phyloP scores from a whole-genome alignment of 83 land plant genomes.

The Isoetes engelmannii region DNA sequence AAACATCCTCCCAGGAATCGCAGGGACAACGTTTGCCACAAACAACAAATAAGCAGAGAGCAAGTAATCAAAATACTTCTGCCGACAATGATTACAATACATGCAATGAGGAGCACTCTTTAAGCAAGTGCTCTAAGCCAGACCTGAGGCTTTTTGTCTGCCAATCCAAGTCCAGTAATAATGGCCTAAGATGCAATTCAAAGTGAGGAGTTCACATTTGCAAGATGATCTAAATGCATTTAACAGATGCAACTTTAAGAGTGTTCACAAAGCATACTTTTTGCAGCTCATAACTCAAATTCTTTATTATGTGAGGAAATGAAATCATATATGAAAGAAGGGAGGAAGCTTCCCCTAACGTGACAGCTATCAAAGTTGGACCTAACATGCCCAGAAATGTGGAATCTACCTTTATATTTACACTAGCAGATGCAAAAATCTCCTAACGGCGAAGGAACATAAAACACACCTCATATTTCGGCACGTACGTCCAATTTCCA shows the following conservation, averaged over 20 bases:
- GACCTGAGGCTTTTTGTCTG: background rate
- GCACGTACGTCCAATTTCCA: background rate
- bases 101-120: conserved; percentile 27
- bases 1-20: conserved; percentile 30
- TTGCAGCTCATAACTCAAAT: no score
- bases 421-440: background rate
- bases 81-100: conserved; percentile 11
- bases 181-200: conserved; percentile 13
- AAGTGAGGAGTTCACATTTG: no score
- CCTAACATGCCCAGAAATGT: no score
- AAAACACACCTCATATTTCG: background rate
- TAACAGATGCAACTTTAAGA: no score
- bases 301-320: no score
- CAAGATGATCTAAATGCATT: no score
- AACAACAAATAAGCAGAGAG: background rate
- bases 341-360: no score
- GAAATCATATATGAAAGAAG: no score
- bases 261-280: no score
- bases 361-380: no score
- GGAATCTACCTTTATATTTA: background rate
- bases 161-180: conserved; percentile 29
- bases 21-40: conserved; percentile 38
- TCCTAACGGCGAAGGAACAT: no score
- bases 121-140: conserved; percentile 20
- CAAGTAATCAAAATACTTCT: background rate